Conservation (phyloP, 2,329 filamentous ascomycete genomes). For the Penicillium sp. region DNA sequence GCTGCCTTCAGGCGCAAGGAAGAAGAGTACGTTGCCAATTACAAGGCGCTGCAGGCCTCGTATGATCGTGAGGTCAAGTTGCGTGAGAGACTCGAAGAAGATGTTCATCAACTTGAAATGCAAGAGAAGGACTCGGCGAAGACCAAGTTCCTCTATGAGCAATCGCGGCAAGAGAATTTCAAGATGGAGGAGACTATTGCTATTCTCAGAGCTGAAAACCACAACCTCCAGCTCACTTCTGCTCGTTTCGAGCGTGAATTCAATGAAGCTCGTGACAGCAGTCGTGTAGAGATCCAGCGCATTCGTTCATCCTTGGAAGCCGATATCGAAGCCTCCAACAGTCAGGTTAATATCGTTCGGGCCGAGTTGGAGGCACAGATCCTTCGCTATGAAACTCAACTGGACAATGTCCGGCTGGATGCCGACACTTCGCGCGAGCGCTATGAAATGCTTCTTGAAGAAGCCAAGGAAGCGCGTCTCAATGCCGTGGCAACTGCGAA, state of each 20-base stretch:
- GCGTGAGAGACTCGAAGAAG: conserved; percentile 54
- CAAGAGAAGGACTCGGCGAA: conserved; percentile 72
- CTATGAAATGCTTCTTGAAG: conserved; percentile 78
- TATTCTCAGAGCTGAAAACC: conserved; percentile 50
- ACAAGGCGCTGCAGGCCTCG: conserved; percentile 50
- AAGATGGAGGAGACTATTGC: conserved; percentile 56
- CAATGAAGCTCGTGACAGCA: conserved; percentile 74
- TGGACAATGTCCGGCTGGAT: conserved; percentile 73
- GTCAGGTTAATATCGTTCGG: conserved; percentile 76
- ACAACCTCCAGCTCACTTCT: conserved; percentile 63
- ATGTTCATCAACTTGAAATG: conserved; percentile 56
- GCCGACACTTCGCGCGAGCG: conserved; percentile 73
- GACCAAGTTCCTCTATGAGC: conserved; percentile 71
- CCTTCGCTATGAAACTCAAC: conserved; percentile 62
- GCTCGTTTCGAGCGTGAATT: conserved; percentile 73
- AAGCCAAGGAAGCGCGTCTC: conserved; percentile 64
- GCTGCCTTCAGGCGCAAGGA: conserved; percentile 66
- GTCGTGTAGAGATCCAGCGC: conserved; percentile 71
- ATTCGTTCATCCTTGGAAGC: conserved; percentile 71
- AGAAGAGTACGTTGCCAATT: conserved; percentile 50
- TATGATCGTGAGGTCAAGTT: conserved; percentile 64
- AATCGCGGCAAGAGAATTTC: conserved; percentile 53
- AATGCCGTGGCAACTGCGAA: conserved; percentile 51
- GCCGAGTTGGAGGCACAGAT: conserved; percentile 78
- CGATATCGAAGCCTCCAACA: conserved; percentile 76